A percentile compares a stretch with the other conserved stretches of the same genome.
phyloP scores from a whole-genome alignment of 306 rosid species.

The Vicia sativa region DNA sequence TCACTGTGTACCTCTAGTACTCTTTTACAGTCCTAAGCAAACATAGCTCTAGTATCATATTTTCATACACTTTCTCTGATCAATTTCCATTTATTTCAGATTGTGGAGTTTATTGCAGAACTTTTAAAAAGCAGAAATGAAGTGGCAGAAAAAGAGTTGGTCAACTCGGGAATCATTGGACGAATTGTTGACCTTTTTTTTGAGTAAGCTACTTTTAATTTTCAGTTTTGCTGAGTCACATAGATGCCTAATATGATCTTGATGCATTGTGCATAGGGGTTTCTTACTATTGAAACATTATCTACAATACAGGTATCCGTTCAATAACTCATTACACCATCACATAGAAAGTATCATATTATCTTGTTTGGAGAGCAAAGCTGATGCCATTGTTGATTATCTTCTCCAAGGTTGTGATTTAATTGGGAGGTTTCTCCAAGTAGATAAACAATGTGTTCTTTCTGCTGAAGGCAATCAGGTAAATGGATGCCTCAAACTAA shows the following conservation, averaged over 20 bases:
- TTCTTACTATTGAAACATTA: slow-evolving; percentile 8
- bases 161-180: slow-evolving; percentile 77
- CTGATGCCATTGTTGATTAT: slow-evolving; percentile 67
- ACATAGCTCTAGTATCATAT: slow-evolving; percentile 8
- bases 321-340: slow-evolving; percentile 83
- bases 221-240: slow-evolving; percentile 22
- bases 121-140: slow-evolving; percentile 73
- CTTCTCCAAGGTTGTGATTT: slow-evolving; percentile 86
- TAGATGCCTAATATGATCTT: slow-evolving; percentile 18
- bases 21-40: slow-evolving; percentile 5
- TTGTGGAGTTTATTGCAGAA: slow-evolving; percentile 92
- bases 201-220: slow-evolving; percentile 63
- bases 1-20: not conserved
- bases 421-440: slow-evolving; percentile 72
- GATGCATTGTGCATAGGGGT: slow-evolving; percentile 11
- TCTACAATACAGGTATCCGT: slow-evolving; percentile 76
- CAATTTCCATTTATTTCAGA: slow-evolving; percentile 53
- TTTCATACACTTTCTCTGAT: slow-evolving; percentile 18
- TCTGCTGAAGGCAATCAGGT: slow-evolving; percentile 71
- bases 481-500: slow-evolving; percentile 32
- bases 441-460: slow-evolving; percentile 69
- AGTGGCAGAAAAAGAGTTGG: slow-evolving; percentile 83
- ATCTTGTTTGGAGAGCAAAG: slow-evolving; percentile 89
- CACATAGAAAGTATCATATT: slow-evolving; percentile 78
- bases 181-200: slow-evolving; percentile 91